Evolutionary conservation across 73 alveolate genomes (phyloP).

Genomic region (Uronychia setigera): DNA sequence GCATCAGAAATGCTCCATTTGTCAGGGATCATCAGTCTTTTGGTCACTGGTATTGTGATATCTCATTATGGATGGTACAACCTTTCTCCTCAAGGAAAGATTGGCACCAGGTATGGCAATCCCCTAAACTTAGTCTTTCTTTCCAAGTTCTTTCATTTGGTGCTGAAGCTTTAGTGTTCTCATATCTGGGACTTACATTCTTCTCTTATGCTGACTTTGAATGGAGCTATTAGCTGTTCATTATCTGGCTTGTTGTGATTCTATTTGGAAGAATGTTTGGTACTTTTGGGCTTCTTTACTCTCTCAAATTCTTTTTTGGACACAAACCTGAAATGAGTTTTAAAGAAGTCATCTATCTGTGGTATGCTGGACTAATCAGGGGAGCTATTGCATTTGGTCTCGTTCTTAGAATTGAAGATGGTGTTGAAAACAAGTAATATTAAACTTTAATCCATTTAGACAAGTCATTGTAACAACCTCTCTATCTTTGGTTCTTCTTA

Average conservation of each 20-base stretch:
- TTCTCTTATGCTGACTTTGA: slow-evolving; percentile 63
- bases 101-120: slow-evolving; percentile 46
- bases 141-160: slow-evolving; percentile 80
- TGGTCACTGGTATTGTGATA: slow-evolving; percentile 81
- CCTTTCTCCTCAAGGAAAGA: slow-evolving; percentile 78
- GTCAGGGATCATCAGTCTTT: slow-evolving; percentile 79
- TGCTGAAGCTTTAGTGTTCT: slow-evolving; percentile 87
- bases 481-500: slow-evolving; percentile 47
- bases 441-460: slow-evolving; percentile 26
- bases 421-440: slow-evolving; percentile 2
- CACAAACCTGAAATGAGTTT: slow-evolving; percentile 51
- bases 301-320: slow-evolving; percentile 28
- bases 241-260: slow-evolving; percentile 37
- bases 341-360: slow-evolving; percentile 54
- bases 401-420: slow-evolving; percentile 71
- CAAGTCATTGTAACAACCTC: slow-evolving; percentile 71
- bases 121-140: slow-evolving; percentile 21
- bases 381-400: slow-evolving; percentile 95
- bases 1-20: slow-evolving; percentile 75
- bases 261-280: slow-evolving; percentile 65
- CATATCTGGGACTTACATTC: slow-evolving; percentile 89
- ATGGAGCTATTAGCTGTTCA: slow-evolving; percentile 61
- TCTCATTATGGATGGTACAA: slow-evolving; percentile 90
- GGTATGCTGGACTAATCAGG: slow-evolving; percentile 82
- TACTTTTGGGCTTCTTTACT: slow-evolving; percentile 53